Conservation (phyloP, 1,284 basidiomycete genomes). For the Somion occarium region DNA sequence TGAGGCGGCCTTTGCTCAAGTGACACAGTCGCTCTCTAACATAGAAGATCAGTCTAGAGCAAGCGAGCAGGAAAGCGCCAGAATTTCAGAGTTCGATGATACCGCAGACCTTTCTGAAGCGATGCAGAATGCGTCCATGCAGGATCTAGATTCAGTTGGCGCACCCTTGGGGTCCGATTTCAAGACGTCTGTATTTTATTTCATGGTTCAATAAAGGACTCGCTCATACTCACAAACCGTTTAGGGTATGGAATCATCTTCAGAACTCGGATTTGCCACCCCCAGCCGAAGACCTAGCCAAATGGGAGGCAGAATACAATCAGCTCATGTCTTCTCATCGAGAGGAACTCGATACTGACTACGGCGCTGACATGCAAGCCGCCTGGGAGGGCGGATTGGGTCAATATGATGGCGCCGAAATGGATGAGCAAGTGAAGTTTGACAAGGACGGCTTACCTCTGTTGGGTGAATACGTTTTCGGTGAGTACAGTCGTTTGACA, state of each 20-base stretch:
- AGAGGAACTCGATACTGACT: constrained; percentile 60
- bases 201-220: neutral
- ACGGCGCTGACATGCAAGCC: constrained; percentile 53
- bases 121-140: constrained; percentile 34
- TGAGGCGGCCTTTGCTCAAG: constrained; percentile 70
- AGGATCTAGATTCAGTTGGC: constrained; percentile 19
- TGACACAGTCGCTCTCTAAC: constrained; percentile 42
- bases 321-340: constrained; percentile 67
- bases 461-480: constrained; percentile 69
- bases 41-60: constrained; percentile 34
- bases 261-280: constrained; percentile 54
- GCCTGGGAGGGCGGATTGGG: constrained; percentile 57
- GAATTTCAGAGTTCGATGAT: constrained; percentile 53
- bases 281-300: constrained; percentile 62
- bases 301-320: constrained; percentile 89
- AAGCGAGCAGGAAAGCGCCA: constrained; percentile 38
- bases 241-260: constrained; percentile 57
- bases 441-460: constrained; percentile 72
- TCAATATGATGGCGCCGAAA: constrained; percentile 37
- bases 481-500: constrained; percentile 36
- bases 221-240: neutral
- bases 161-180: constrained; percentile 33
- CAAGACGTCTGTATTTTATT: constrained; percentile 36
- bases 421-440: constrained; percentile 39
- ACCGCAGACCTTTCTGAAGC: constrained; percentile 35